Evolutionary conservation across 257 asterid genomes (phyloP).

Genomic region (Handroanthus guayacan): DNA sequence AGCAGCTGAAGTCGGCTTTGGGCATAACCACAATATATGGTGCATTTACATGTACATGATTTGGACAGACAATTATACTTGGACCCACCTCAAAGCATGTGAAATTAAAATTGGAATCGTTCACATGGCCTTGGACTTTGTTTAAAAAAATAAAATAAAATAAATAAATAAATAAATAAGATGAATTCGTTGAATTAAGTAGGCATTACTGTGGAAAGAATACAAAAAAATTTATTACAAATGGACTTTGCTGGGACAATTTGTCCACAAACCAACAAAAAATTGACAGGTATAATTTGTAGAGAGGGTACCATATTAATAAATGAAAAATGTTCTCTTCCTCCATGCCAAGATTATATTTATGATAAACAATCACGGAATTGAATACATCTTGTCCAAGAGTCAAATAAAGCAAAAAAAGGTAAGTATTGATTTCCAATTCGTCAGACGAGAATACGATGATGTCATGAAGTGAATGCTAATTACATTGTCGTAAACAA

Average conservation of each 20-base stretch:
- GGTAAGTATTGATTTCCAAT: no score
- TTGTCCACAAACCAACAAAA: constrained; percentile 1
- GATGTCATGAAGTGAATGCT: no score
- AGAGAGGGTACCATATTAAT: not conserved
- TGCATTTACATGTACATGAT: not conserved
- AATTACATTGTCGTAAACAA: no score
- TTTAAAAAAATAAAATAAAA: not conserved
- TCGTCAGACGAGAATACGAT: no score
- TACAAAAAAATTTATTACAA: not conserved
- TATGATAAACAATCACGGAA: constrained; percentile 4
- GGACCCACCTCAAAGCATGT: not conserved
- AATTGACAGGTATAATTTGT: not conserved
- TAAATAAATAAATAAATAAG: not conserved
- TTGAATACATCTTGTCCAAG: not conserved
- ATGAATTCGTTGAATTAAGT: not conserved
- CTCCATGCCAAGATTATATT: not conserved
- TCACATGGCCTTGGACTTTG: not conserved
- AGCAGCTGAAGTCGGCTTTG: not conserved
- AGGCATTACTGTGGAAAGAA: not conserved
- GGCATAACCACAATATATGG: constrained; percentile 18
- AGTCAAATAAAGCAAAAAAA: no score
- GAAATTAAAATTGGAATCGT: not conserved
- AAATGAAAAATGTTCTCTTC: constrained; percentile 5
- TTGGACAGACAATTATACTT: not conserved
- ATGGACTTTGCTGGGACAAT: not conserved